A percentile compares a stretch with the other conserved stretches of the same genome.
These are phyloP conservation scores for Crucihimalaya himalaica DNA, from an alignment of 345 rosid species.

Conservation along the genomic window DNA sequence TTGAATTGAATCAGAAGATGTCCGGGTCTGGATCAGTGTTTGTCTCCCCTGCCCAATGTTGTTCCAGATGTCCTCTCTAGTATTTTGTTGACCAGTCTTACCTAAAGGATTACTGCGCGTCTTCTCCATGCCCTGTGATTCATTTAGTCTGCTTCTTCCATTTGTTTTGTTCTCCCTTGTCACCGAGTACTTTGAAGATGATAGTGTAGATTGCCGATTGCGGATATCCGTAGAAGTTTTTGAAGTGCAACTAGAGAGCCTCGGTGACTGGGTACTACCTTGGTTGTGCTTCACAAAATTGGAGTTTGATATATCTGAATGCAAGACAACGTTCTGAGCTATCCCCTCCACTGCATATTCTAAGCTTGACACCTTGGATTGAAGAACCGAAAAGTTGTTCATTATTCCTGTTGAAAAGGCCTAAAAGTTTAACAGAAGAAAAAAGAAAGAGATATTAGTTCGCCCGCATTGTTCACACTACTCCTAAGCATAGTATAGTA, in stretches of 20 bases:
- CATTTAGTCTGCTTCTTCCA: constrained; percentile 52
- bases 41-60: constrained; percentile 47
- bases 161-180: constrained; percentile 56
- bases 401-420: constrained; percentile 64
- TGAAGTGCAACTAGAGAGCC: constrained; percentile 68
- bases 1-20: constrained; percentile 41
- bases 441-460: neutral
- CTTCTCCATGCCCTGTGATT: constrained; percentile 50
- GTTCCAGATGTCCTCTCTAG: constrained; percentile 50
- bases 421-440: constrained; percentile 42
- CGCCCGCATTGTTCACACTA: neutral
- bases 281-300: constrained; percentile 54
- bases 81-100: constrained; percentile 43
- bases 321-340: constrained; percentile 44
- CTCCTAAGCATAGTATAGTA: neutral
- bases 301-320: constrained; percentile 50
- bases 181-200: constrained; percentile 50
- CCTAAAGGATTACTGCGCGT: constrained; percentile 43
- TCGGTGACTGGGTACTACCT: constrained; percentile 54
- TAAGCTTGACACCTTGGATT: constrained; percentile 73
- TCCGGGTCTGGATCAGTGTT: constrained; percentile 41
- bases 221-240: constrained; percentile 62
- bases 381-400: constrained; percentile 64
- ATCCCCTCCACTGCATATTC: constrained; percentile 72
- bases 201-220: constrained; percentile 50